Evolutionary conservation across 179 eudicot genomes (phyloP).

Genomic region (Nepenthes alata): DNA sequence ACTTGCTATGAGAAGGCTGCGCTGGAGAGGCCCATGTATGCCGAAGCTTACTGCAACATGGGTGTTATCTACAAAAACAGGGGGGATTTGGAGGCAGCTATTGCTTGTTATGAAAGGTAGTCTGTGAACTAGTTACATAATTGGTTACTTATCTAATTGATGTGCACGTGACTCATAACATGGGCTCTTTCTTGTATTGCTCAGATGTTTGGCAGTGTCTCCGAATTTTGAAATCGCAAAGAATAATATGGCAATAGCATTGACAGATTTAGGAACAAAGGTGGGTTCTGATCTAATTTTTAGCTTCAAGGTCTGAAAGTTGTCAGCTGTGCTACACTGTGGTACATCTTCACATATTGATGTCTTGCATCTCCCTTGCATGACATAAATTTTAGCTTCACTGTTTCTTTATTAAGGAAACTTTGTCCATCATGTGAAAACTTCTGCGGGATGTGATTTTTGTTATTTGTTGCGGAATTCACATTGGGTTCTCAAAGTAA

Average conservation of each 20-base stretch:
- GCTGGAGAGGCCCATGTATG: slow-evolving; percentile 95
- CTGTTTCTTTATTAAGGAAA: neutral
- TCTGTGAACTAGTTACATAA: slow-evolving; percentile 3
- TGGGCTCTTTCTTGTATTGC: slow-evolving; percentile 9
- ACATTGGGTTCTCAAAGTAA: no score
- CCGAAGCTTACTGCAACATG: slow-evolving; percentile 99
- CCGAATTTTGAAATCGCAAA: slow-evolving; percentile 99
- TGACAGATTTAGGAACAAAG: slow-evolving; percentile 98
- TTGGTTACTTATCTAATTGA: slow-evolving; percentile 1
- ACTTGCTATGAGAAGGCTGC: slow-evolving; percentile 97
- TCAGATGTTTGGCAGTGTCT: slow-evolving; percentile 95
- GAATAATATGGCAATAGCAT: slow-evolving; percentile 97
- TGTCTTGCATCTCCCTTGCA: neutral
- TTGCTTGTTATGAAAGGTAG: slow-evolving; percentile 96
- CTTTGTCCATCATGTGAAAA: neutral
- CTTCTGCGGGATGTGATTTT: neutral
- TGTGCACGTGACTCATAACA: slow-evolving; percentile 7
- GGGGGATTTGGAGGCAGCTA: slow-evolving; percentile 92
- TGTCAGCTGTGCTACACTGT: neutral
- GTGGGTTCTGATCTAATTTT: slow-evolving; percentile 15
- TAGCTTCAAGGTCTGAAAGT: neutral
- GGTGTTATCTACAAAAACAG: slow-evolving; percentile 96
- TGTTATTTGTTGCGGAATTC: neutral
- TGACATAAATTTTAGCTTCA: neutral
- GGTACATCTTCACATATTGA: neutral